Base-by-base conservation (phyloP, 2,329 filamentous ascomycete species). In the Ascochyta viciae-villosae region DNA sequence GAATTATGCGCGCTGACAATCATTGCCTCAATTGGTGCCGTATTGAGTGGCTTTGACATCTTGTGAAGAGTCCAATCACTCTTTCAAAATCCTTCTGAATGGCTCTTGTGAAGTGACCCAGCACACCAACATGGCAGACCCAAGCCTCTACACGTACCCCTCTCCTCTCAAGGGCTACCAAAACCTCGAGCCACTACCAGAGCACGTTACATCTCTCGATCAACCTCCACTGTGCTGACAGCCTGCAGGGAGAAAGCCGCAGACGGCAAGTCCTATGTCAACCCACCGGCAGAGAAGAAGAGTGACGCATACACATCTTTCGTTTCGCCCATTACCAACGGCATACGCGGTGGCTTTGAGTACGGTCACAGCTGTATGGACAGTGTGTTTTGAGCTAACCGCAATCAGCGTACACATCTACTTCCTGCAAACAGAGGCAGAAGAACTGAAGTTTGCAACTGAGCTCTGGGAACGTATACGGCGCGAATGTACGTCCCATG, bases 401-500 rank as follows among this genome's bases (percentile, higher is more conserved):
- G 8, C 5, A 71, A 22, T 24, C 34, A 74, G 72, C 45, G 77
- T 96, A 15, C 92, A 96, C 75, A 87, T 96, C 66, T 96, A 96
- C 77, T 91, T 92, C 75, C 85, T 87, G 26, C 75, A 85, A 68
- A 82, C 79, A 40, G 88, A 88, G 58, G 73, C 82, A 1, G 77
- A 81, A 6, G 89, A 96, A 70, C 74, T 76, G 0, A 79, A 84
- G 33, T 94, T 89, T 69, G 92, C 92, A 0, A 81, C 77, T 26
- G 87, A 89, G 40, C 81, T 96, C 0, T 91, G 89, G 84, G 86
- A 93, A 70, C 83, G 92, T 10, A 90, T 96, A 62, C 81, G 92
- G 44, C 82, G 87, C 57, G 92, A 96, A 78, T 96, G 88, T 91
- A 78, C 72, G 82, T 70, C 35, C 12, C 19, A 7, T n/a, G 12